A percentile compares a stretch with the other conserved stretches of the same genome.
Evolutionary conservation across 139 green algal species (phyloP).

Genomic region (Pseudopediastrum boryanum): DNA sequence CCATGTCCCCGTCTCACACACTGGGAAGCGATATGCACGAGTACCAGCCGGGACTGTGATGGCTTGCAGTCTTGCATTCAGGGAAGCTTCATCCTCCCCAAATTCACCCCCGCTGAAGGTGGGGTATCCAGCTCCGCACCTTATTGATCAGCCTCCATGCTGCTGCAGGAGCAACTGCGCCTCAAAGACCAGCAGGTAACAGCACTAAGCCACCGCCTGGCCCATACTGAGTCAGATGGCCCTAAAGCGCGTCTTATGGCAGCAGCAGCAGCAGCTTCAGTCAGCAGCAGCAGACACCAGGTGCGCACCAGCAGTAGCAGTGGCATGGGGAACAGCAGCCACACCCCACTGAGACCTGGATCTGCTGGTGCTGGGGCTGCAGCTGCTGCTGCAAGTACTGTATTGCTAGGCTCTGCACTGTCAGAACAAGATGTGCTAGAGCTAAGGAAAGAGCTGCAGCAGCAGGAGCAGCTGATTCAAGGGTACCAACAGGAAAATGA

Average conservation of each 20-base stretch:
- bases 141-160: too few relatives aligned
- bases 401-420: too few relatives aligned
- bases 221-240: not conserved
- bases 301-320: not conserved
- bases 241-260: not conserved
- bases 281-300: not conserved
- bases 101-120: too few relatives aligned
- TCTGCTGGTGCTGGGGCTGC: not conserved
- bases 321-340: not conserved
- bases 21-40: too few relatives aligned
- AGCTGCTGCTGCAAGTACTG: not conserved
- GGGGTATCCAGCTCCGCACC: too few relatives aligned
- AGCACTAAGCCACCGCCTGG: too few relatives aligned
- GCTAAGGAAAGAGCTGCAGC: slow-evolving; percentile 54
- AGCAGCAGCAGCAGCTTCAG: slow-evolving; percentile 23
- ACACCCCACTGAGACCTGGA: not conserved
- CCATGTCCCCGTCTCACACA: too few relatives aligned
- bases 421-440: slow-evolving; percentile 42
- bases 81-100: too few relatives aligned
- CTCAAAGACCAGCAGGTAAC: not conserved
- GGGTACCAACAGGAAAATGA: slow-evolving; percentile 69
- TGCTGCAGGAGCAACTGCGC: not conserved
- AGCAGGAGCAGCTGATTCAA: slow-evolving; percentile 61
- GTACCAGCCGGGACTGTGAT: too few relatives aligned
- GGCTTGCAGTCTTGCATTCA: too few relatives aligned